A percentile compares a stretch with the other conserved stretches of the same genome.
Evolutionary conservation across 2,329 filamentous ascomycete species (phyloP).

Genomic region (Alternaria consortialis): DNA sequence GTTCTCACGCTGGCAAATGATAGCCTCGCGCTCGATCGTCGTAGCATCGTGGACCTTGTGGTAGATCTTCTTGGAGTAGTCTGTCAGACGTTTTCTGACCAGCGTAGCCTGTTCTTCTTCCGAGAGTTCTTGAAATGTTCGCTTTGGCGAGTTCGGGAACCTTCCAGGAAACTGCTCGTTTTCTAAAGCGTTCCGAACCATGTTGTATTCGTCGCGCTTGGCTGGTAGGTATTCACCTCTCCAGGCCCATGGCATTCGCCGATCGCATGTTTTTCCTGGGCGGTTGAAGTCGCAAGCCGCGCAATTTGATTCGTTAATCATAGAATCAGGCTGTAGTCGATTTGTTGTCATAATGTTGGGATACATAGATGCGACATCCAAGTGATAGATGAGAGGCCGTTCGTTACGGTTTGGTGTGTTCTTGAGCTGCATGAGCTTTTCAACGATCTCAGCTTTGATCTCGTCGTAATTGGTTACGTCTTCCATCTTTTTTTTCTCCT

Average conservation of each 20-base stretch:
- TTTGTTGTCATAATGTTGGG: slow-evolving; percentile 99
- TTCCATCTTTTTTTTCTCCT: slow-evolving; percentile 63
- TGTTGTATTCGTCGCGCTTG: slow-evolving; percentile 98
- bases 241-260: slow-evolving; percentile 96
- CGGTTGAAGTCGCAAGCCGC: slow-evolving; percentile 98
- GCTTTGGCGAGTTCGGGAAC: slow-evolving; percentile 71
- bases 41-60: slow-evolving; percentile 98
- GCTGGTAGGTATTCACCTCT: slow-evolving; percentile 96
- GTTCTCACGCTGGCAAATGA: slow-evolving; percentile 97
- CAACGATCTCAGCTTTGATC: slow-evolving; percentile 81
- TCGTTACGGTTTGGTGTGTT: slow-evolving; percentile 85
- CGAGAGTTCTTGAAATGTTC: slow-evolving; percentile 82
- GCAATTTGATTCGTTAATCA: slow-evolving; percentile 96
- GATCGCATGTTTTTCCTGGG: slow-evolving; percentile 95
- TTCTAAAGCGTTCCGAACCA: slow-evolving; percentile 91
- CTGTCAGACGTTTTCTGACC: slow-evolving; percentile 85
- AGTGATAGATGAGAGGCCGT: slow-evolving; percentile 91
- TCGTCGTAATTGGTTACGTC: slow-evolving; percentile 62
- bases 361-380: slow-evolving; percentile 99
- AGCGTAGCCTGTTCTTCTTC: slow-evolving; percentile 82
- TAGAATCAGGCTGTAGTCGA: slow-evolving; percentile 95
- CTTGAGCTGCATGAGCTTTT: slow-evolving; percentile 75
- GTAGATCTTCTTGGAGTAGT: slow-evolving; percentile 98
- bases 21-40: slow-evolving; percentile 91
- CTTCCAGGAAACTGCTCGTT: slow-evolving; percentile 92